phyloP scores from a whole-genome alignment of 177 flowering plant species.

The Vitis hybrid region DNA sequence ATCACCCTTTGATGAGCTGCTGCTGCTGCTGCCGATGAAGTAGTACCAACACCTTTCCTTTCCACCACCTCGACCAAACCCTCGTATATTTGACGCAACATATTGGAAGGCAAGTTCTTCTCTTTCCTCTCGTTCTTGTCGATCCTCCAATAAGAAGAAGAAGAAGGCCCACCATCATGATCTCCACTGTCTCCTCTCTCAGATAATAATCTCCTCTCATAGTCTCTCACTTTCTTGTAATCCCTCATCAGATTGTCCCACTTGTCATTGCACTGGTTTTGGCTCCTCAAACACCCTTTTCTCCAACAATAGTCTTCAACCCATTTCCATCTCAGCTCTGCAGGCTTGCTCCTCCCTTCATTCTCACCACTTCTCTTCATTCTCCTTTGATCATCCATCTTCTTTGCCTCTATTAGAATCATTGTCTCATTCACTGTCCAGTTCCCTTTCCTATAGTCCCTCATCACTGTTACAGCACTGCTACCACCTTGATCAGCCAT shows the following conservation, averaged over 20 bases:
- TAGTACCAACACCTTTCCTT: slow-evolving; percentile 25
- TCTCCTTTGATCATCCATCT: slow-evolving; percentile 75
- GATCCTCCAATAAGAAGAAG: slow-evolving; percentile 60
- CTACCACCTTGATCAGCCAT: slow-evolving; percentile 45
- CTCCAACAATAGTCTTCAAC: slow-evolving; percentile 84
- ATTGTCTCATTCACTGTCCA: slow-evolving; percentile 72
- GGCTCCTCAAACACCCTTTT: slow-evolving; percentile 71
- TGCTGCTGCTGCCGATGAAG: no score
- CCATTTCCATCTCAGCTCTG: slow-evolving; percentile 85
- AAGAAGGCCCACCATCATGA: not conserved
- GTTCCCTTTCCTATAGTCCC: slow-evolving; percentile 83
- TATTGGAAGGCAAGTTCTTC: slow-evolving; percentile 64
- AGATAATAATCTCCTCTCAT: slow-evolving; percentile 36
- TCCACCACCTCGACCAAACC: slow-evolving; percentile 74
- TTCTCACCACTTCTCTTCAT: slow-evolving; percentile 34
- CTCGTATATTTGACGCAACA: slow-evolving; percentile 63
- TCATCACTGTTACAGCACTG: slow-evolving; percentile 14
- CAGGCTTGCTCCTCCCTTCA: slow-evolving; percentile 34
- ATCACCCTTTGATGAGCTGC: slow-evolving; percentile 6
- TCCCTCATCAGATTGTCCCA: slow-evolving; percentile 93
- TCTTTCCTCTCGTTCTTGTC: slow-evolving; percentile 73
- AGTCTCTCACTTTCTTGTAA: slow-evolving; percentile 80
- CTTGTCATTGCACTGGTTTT: slow-evolving; percentile 87
- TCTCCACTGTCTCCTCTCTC: slow-evolving; percentile 18
- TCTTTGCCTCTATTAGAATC: slow-evolving; percentile 67